Evolutionary conservation across 441 rosid species (phyloP).

Genomic region (Euphorbia schlechtendalii): DNA sequence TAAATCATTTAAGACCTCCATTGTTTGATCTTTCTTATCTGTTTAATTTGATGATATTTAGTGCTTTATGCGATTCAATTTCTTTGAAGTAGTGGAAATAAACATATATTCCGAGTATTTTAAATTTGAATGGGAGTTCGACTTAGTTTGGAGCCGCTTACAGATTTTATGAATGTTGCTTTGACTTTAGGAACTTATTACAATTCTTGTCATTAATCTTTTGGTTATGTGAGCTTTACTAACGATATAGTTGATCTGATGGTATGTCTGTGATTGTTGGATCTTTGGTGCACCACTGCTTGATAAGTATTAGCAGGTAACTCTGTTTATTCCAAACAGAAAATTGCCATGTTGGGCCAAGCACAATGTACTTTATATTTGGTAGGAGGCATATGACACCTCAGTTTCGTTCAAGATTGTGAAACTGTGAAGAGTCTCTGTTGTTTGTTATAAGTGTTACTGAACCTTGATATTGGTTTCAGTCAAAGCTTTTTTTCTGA

Average conservation of each 20-base stretch:
- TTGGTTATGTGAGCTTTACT: not conserved
- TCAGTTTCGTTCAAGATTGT: too few species aligned
- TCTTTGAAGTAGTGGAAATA: too few species aligned
- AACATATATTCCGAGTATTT: too few species aligned
- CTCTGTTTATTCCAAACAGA: too few species aligned
- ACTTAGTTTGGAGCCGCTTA: too few species aligned
- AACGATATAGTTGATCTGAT: not conserved
- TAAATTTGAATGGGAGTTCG: not conserved
- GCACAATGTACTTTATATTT: not conserved
- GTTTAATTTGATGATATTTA: not conserved
- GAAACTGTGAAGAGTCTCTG: too few species aligned
- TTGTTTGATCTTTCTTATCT: not conserved
- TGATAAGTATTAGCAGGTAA: too few species aligned
- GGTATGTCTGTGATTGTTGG: too few species aligned
- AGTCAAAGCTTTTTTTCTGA: not conserved
- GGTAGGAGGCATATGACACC: not conserved
- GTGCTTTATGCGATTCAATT: too few species aligned
- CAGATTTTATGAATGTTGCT: not conserved
- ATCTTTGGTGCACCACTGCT: too few species aligned
- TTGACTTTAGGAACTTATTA: not conserved
- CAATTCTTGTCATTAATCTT: not conserved
- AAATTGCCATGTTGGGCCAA: not conserved
- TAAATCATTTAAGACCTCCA: not conserved
- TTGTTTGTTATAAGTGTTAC: too few species aligned
- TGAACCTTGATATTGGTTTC: not conserved